Evolutionary conservation across 2,329 filamentous ascomycete species (phyloP).

Genomic region (Monosporascus sp.): DNA sequence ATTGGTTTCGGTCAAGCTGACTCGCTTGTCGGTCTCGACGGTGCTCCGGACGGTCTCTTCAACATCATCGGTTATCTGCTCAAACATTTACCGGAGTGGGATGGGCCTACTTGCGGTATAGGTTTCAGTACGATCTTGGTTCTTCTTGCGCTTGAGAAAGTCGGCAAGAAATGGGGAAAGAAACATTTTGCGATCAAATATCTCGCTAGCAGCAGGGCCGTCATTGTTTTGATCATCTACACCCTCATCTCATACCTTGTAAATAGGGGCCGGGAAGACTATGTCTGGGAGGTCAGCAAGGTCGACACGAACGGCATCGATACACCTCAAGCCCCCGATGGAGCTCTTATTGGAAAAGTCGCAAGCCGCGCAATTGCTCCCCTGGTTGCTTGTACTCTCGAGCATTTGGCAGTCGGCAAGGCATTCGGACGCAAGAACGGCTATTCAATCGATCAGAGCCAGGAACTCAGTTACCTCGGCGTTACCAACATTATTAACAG

Average conservation of each 20-base stretch:
- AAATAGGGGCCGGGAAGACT: conserved; percentile 46
- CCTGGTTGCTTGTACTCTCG: conserved; percentile 55
- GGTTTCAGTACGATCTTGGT: conserved; percentile 53
- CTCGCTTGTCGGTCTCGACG: conserved; percentile 51
- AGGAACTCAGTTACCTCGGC: conserved; percentile 60
- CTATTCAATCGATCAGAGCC: conserved; percentile 58
- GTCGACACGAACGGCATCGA: conserved; percentile 51
- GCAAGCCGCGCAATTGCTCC: conserved; percentile 51
- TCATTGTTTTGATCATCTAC: conserved; percentile 55
- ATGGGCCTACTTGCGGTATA: conserved; percentile 53
- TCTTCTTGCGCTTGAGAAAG: conserved; percentile 49
- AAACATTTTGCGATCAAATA: conserved; percentile 54
- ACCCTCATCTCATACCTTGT: conserved; percentile 59
- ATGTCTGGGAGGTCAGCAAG: conserved; percentile 53
- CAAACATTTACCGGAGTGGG: conserved; percentile 47
- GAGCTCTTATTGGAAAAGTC: conserved; percentile 45
- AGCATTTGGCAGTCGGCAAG: conserved; percentile 60
- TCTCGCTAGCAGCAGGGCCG: conserved; percentile 53
- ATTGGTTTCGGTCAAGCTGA: conserved; percentile 62
- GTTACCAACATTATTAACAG: conserved; percentile 58
- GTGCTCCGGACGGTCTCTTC: conserved; percentile 45
- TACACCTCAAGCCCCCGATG: conserved; percentile 41
- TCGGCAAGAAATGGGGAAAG: conserved; percentile 54
- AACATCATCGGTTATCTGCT: conserved; percentile 56
- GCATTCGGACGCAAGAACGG: conserved; percentile 57